Percentiles rank a stretch among this genome's conserved stretches.
phyloP scores from a whole-genome alignment of 129 eudicot species.

The Tanacetum coccineum region DNA sequence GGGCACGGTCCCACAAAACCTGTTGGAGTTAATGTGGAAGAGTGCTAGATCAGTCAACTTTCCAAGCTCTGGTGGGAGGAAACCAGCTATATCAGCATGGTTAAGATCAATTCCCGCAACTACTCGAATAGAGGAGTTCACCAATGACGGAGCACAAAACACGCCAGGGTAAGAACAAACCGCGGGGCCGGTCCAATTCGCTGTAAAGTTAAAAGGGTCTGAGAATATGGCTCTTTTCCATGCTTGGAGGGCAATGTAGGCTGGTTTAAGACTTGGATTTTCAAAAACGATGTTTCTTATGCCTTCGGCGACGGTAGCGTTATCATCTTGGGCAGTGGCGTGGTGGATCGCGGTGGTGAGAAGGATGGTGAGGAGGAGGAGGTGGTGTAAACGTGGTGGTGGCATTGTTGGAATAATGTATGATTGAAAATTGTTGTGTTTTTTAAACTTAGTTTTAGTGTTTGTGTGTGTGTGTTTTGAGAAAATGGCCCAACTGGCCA shows the following conservation, averaged over 20 bases:
- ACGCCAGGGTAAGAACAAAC: constrained; percentile 78
- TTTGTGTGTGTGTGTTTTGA: neutral
- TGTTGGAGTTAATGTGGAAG: constrained; percentile 77
- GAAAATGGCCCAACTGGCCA: constrained; percentile 36
- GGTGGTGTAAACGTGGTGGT: constrained; percentile 31
- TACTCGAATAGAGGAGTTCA: constrained; percentile 38
- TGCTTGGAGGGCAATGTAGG: constrained; percentile 90
- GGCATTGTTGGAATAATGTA: constrained; percentile 9
- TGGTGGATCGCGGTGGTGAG: constrained; percentile 25
- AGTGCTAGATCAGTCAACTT: constrained; percentile 67
- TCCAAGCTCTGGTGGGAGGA: constrained; percentile 73
- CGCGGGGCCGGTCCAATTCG: constrained; percentile 72
- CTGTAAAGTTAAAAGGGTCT: constrained; percentile 75
- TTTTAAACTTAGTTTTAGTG: neutral
- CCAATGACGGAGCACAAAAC: constrained; percentile 48
- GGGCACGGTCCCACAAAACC: constrained; percentile 81
- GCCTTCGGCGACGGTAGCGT: constrained; percentile 19
- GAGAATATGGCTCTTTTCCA: constrained; percentile 77
- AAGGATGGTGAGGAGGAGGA: constrained; percentile 27
- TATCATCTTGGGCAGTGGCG: constrained; percentile 26
- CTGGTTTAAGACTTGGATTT: constrained; percentile 48
- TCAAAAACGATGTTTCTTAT: constrained; percentile 40
- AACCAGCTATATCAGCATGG: constrained; percentile 80
- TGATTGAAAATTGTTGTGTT: neutral
- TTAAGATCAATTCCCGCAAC: constrained; percentile 84